phyloP scores from a whole-genome alignment of 768 basidiomycete species.

The Podaxis carcinomalis region DNA sequence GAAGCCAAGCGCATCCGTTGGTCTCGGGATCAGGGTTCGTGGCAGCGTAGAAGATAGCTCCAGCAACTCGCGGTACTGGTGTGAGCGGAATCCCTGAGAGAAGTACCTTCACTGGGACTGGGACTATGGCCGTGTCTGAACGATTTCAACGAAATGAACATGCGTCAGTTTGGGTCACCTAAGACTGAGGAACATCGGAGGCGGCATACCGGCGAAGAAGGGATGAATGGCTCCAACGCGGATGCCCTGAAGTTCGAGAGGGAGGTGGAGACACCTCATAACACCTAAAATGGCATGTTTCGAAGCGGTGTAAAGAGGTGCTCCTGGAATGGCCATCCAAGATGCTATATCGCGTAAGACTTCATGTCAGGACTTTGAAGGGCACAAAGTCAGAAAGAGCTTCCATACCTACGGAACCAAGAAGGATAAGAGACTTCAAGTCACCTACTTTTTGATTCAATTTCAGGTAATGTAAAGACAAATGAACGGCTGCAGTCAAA shows the following conservation, averaged over 20 bases:
- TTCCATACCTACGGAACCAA: constrained; percentile 49
- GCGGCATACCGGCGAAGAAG: constrained; percentile 43
- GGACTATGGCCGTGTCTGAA: constrained; percentile 46
- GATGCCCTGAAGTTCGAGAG: constrained; percentile 31
- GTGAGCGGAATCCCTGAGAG: constrained; percentile 47
- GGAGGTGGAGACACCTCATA: constrained; percentile 42
- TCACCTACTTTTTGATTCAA: constrained; percentile 29
- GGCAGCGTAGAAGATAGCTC: constrained; percentile 48
- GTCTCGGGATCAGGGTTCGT: constrained; percentile 39
- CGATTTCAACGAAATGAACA: not conserved
- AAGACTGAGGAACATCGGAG: not conserved
- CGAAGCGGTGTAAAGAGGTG: constrained; percentile 43
- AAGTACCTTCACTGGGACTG: constrained; percentile 31
- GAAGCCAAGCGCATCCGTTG: constrained; percentile 42
- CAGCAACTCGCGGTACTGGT: constrained; percentile 43
- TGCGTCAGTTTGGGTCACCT: not conserved
- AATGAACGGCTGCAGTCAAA: constrained; percentile 35
- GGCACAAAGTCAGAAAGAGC: not conserved
- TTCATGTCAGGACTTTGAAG: not conserved
- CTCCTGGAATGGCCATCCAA: constrained; percentile 41
- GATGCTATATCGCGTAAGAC: constrained; percentile 33
- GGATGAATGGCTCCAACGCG: constrained; percentile 46
- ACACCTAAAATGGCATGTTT: constrained; percentile 53
- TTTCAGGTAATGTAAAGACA: constrained; percentile 48
- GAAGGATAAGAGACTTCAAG: constrained; percentile 47